phyloP scores from a whole-genome alignment of 2,329 filamentous ascomycete genomes.

The Cladophialophora yegresii region DNA sequence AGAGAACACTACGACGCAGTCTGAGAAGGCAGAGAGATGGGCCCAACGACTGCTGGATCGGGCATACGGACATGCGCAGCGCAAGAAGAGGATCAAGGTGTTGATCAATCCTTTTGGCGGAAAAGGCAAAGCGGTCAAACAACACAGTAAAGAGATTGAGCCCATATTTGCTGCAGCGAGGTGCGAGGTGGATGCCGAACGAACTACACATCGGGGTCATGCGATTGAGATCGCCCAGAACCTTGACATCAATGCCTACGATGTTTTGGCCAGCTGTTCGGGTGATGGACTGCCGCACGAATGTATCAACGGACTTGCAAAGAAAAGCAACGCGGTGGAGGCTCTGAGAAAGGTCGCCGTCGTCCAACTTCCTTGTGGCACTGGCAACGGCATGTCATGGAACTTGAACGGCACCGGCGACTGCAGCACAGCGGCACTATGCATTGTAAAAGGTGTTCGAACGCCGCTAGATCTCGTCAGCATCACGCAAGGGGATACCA shows the following conservation, averaged over 20 bases:
- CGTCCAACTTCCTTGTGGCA: constrained; percentile 85
- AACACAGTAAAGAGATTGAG: constrained; percentile 73
- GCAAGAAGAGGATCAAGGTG: constrained; percentile 77
- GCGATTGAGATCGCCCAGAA: constrained; percentile 74
- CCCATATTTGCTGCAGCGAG: constrained; percentile 81
- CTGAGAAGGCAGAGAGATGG: constrained; percentile 57
- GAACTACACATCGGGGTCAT: constrained; percentile 72
- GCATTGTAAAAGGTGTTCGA: constrained; percentile 82
- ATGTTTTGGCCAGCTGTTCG: constrained; percentile 84
- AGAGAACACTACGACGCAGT: constrained; percentile 52
- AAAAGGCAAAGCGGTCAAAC: constrained; percentile 71
- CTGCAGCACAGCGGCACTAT: constrained; percentile 73
- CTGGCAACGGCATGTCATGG: constrained; percentile 89
- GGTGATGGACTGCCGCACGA: constrained; percentile 91
- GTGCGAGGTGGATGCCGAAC: constrained; percentile 72
- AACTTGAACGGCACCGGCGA: constrained; percentile 82
- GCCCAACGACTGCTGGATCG: constrained; percentile 64
- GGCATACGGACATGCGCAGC: constrained; percentile 70
- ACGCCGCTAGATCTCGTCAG: constrained; percentile 84
- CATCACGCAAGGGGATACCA: constrained; percentile 75
- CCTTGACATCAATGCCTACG: constrained; percentile 76
- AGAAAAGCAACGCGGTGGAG: constrained; percentile 69
- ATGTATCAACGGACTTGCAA: constrained; percentile 88
- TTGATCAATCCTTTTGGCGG: constrained; percentile 90
- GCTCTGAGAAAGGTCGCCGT: constrained; percentile 79